Base-by-base conservation (phyloP, 805 yeast genomes). In the Schwanniomyces vanrijiae region DNA sequence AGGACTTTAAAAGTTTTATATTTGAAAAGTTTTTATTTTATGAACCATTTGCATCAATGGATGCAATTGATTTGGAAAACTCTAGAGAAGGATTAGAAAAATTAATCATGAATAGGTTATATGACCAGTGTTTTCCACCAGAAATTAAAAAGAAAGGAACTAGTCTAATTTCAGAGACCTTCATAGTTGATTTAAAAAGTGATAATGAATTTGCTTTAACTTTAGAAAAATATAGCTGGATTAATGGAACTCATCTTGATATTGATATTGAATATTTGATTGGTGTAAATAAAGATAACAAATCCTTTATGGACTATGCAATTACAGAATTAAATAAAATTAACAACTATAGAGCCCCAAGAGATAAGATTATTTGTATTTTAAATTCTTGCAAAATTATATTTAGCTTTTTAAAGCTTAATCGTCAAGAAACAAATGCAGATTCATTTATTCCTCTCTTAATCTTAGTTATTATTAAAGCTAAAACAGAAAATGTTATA, bases 11-110 rank as follows among this genome's bases (percentile, higher is more conserved):
- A 56, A 58, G 55, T 0, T 91, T 91, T 61, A 82, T 91, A 45
- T 79, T 76, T 46, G 82, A 76, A 14, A 86, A 86, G 58, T 78
- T 88, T 65, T 52, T 64, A 2, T 61, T 71, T 13, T 83, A 73
- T 56, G 86, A 86, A 51, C 97, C 97, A 1, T 92, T 94, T 63
- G 76, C 81, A 19, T 69, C 80, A 2, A 76, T 89, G 71, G 71
- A 66, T 37, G 82, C 81, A 14, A 78, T 75, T 2, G 73, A 73
- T 18, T 68, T 88, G 43, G 82, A 76, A 33, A 90, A 91, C 59
- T 84, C 96, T 2, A 71, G 84, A 54, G 97, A 90, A 56, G 99
- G 99, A 0, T 75, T 94, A 56, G 99, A 94, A 65, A 94, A 94
- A 64, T 75, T 94, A 37, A 76, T 95, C 8, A 89, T 91, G 96